Base-by-base conservation (phyloP, 2,329 filamentous ascomycete species). In the Alternaria metachromatica region DNA sequence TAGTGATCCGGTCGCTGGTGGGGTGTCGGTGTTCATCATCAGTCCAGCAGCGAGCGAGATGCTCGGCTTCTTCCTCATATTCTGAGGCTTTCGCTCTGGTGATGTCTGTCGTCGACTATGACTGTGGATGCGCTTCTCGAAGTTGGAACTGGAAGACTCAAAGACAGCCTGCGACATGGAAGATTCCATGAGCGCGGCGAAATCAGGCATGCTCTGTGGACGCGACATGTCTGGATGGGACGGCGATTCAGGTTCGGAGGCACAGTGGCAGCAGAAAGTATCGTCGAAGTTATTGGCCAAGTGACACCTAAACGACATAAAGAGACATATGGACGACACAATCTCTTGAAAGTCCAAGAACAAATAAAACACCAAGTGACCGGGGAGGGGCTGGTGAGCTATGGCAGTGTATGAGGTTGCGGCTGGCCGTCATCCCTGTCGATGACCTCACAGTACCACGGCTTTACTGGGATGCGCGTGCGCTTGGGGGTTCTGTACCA, bases 201-300 rank as follows among this genome's bases (percentile, higher is more conserved):
- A 78, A 51, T 79, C 76, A 50, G 75, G 68, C 76, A 79, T 78
- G 65, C 75, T 77, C 56, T 75, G 77, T 9, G 77, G 75, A 33
- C 77, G 70, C 11, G 75, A 65, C 72, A 77, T 75, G 21, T 60
- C 53, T 65, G 50, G 37, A 20, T 23, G 37, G 23, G 50, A 44
- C 1, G 30, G 23, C 37, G 50, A n/a, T 23, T 54, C 18, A 6
- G 56, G 15, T 13, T 63, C 60, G 26, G 55, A 54, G 21, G 23
- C 28, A 46, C 43, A 18, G n/a, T 60, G 61, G 57, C 61, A 63
- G 50, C 61, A 60, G 44, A 63, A 63, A 10, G 37, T 60, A 26
- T 63, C 61, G 57, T 63, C 61, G 45, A 63, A 64, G 28, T 64
- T 63, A 11, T 65, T 62, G 50, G 51, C 43, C 11, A 58, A 37